These are phyloP conservation scores for Epichloe elymi DNA, from an alignment of 2,329 filamentous ascomycete species.

Conservation along the genomic window DNA sequence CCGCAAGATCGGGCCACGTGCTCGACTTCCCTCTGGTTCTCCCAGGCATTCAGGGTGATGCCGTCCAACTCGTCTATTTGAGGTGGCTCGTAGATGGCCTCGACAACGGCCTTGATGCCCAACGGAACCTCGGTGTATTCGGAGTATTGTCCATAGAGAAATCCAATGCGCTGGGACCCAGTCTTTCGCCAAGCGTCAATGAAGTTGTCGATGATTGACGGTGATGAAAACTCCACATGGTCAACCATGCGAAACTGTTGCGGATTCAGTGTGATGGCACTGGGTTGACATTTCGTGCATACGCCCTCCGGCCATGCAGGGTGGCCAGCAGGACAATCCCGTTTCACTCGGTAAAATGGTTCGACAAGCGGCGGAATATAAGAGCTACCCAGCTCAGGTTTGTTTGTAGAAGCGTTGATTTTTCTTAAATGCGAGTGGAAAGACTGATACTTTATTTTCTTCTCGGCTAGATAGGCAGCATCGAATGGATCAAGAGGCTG, in stretches of 20 bases:
- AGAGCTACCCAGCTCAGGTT: slow-evolving; percentile 81
- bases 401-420: slow-evolving; percentile 92
- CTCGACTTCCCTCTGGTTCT: slow-evolving; percentile 70
- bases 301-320: slow-evolving; percentile 91
- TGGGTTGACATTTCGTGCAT: slow-evolving; percentile 95
- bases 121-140: slow-evolving; percentile 89
- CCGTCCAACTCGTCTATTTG: slow-evolving; percentile 84
- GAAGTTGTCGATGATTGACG: slow-evolving; percentile 74
- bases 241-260: slow-evolving; percentile 95
- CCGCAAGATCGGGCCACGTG: slow-evolving; percentile 72
- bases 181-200: slow-evolving; percentile 86
- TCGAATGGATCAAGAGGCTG: slow-evolving; percentile 94
- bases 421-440: slow-evolving; percentile 93
- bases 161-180: slow-evolving; percentile 73
- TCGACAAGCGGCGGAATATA: slow-evolving; percentile 93
- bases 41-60: slow-evolving; percentile 72
- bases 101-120: slow-evolving; percentile 87
- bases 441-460: slow-evolving; percentile 97
- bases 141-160: slow-evolving; percentile 79
- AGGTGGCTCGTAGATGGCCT: slow-evolving; percentile 93
- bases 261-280: slow-evolving; percentile 87
- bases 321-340: slow-evolving; percentile 84
- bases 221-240: slow-evolving; percentile 88
- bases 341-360: slow-evolving; percentile 80
- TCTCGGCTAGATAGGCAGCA: slow-evolving; percentile 74